Conservation (phyloP, 1,284 basidiomycete species). For the Irpex lacteus region DNA sequence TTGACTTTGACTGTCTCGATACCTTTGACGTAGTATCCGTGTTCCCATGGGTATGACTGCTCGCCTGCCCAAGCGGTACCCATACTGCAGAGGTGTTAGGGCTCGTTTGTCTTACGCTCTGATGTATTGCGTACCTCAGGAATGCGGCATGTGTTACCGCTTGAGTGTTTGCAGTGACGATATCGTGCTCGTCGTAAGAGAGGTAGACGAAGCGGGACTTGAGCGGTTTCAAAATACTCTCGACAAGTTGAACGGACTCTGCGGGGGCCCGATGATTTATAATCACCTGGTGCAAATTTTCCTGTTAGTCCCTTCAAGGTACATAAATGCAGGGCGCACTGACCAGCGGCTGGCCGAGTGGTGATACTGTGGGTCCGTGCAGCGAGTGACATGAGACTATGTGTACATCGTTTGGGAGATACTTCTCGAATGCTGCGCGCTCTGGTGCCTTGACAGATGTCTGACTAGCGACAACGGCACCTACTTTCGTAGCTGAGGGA, state of each 20-base stretch:
- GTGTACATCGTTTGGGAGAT: slow-evolving; percentile 83
- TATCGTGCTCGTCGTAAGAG: slow-evolving; percentile 94
- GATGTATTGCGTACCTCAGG: slow-evolving; percentile 60
- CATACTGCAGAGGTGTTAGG: slow-evolving; percentile 61
- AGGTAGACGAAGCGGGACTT: slow-evolving; percentile 88
- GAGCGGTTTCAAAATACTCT: slow-evolving; percentile 83
- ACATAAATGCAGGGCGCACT: slow-evolving; percentile 22
- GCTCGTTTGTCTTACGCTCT: neutral
- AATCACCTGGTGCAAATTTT: slow-evolving; percentile 58
- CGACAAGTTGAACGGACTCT: slow-evolving; percentile 75
- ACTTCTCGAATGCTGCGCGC: slow-evolving; percentile 84
- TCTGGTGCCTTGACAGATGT: slow-evolving; percentile 98
- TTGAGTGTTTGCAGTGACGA: slow-evolving; percentile 97
- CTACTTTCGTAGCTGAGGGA: slow-evolving; percentile 80
- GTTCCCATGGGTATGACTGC: slow-evolving; percentile 91
- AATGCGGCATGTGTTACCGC: slow-evolving; percentile 98
- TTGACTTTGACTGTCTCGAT: slow-evolving; percentile 99
- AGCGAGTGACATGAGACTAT: slow-evolving; percentile 95
- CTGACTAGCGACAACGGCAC: slow-evolving; percentile 92
- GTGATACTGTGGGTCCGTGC: slow-evolving; percentile 90
- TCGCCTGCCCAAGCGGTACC: slow-evolving; percentile 91
- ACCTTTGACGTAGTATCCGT: slow-evolving; percentile 92
- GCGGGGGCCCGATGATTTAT: slow-evolving; percentile 86
- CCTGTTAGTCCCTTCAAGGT: neutral
- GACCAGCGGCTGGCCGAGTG: slow-evolving; percentile 91